Conservation (phyloP, 352 stramenopile species). For the Globisporangium irregulare region DNA sequence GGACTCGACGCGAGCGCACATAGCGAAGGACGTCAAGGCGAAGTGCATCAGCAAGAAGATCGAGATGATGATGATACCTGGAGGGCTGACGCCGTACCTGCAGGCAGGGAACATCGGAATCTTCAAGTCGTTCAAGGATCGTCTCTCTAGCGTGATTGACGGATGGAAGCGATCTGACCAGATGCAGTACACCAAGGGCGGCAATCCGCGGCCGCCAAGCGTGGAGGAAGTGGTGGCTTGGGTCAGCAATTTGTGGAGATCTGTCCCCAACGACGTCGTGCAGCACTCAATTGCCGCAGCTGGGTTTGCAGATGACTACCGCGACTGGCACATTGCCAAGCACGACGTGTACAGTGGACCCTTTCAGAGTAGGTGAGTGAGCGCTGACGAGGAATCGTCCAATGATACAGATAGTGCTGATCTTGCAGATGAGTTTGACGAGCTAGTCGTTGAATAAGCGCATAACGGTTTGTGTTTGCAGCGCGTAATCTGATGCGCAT, state of each 20-base stretch:
- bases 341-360: slow-evolving; percentile 18
- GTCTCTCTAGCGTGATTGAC: slow-evolving; percentile 5
- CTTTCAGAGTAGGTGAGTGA: not conserved
- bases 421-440: slow-evolving; percentile 7
- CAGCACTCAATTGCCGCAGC: slow-evolving; percentile 9
- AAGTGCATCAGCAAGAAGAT: not conserved
- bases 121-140: slow-evolving; percentile 13
- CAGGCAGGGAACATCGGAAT: slow-evolving; percentile 3
- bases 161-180: not conserved
- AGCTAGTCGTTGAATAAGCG: slow-evolving; percentile 5
- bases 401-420: not conserved
- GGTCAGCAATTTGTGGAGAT: slow-evolving; percentile 12
- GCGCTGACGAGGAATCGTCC: not conserved
- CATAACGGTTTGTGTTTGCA: slow-evolving; percentile 1
- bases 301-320: slow-evolving; percentile 13
- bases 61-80: not conserved
- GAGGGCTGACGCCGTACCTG: slow-evolving; percentile 9
- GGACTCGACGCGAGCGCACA: not conserved
- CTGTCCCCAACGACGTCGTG: slow-evolving; percentile 13
- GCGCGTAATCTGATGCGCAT: not conserved
- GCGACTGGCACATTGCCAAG: slow-evolving; percentile 19
- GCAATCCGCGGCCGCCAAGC: slow-evolving; percentile 9
- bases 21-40: slow-evolving; percentile 1
- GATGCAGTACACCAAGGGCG: not conserved
- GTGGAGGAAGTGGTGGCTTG: slow-evolving; percentile 11